Evolutionary conservation across 306 rosid species (phyloP), one percentile per base, ranked within the genome.

Genomic region (Trichosanthes cucumerina): DNA sequence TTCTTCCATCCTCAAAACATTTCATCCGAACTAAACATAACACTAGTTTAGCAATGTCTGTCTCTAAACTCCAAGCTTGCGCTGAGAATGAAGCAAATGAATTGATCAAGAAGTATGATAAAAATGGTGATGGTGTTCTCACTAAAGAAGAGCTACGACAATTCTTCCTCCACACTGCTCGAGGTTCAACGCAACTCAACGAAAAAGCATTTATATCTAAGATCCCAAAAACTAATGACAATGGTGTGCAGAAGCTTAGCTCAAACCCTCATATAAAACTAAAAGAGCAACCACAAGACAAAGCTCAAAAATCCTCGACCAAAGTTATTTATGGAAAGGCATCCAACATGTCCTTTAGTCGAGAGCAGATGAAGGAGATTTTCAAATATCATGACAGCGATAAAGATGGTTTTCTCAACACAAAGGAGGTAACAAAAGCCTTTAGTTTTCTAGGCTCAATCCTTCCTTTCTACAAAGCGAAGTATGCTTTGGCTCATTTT

Each of bases 51-150:
- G 11, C 53, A 7, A 47, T 47, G 53, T 47, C 53, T 47, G 12
- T 14, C 12, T 9, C 12, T 9, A 3, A 10, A 9, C 53, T 47
- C 7, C 53, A 9, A 47, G 16, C 15, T 47, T 47, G 16, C 4
- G 53, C 47, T 33, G 5, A 36, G 39, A 5, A 68, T 1, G 84
- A 84, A n/a, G 4, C 64, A 16, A 31, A 84, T 31, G 13, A 53
- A 0, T 1, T 52, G 16, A 3, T 16, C 58, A 5, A 52, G 8
- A 16, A 52, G 23, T 52, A 52, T 19, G 58, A 52, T 19, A 52
- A 52, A 52, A 52, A 52, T 13, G 21, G 23, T 6, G 72, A 65
- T 14, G 84, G 87, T 36, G 64, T 52, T 78, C 49, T 39, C 33
- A 47, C 36, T 11, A 26, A 10, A 2, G 36, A 49, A 0, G 82